Conservation (phyloP, 768 basidiomycete species). For the Leccinum olivaceopallidum region DNA sequence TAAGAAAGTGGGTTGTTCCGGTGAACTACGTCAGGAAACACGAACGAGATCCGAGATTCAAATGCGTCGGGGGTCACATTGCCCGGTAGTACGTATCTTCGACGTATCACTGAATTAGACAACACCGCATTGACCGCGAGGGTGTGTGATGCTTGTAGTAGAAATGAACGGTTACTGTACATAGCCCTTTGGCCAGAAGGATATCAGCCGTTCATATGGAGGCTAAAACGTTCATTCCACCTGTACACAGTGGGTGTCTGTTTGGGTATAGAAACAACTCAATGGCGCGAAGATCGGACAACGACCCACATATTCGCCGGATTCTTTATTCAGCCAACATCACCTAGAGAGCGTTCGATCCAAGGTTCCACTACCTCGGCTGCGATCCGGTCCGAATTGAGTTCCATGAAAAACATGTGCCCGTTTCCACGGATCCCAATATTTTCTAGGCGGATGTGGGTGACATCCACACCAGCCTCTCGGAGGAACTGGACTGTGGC, state of each 20-base stretch:
- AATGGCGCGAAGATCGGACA: neutral
- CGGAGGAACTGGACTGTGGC: conserved; percentile 44
- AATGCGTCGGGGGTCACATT: neutral
- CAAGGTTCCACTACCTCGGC: conserved; percentile 41
- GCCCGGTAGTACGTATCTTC: neutral
- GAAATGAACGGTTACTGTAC: neutral
- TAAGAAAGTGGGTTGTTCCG: neutral
- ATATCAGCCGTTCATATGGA: neutral
- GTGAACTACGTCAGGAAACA: neutral
- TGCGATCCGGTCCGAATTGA: conserved; percentile 45
- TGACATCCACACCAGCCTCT: conserved; percentile 46
- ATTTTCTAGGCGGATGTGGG: conserved; percentile 40
- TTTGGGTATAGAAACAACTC: neutral
- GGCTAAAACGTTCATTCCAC: neutral
- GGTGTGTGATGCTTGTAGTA: neutral
- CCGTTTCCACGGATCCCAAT: conserved; percentile 53
- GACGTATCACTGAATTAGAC: neutral
- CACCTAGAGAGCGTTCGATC: conserved; percentile 29
- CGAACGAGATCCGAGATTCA: neutral
- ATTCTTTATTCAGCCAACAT: neutral
- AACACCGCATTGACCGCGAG: neutral
- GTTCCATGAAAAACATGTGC: conserved; percentile 60
- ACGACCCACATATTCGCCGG: neutral
- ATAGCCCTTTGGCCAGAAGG: neutral
- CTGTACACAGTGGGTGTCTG: neutral